Percentiles rank a stretch among this genome's conserved stretches.
Conservation (phyloP, 2,329 filamentous ascomycete species). For the Aulographum hederae region DNA sequence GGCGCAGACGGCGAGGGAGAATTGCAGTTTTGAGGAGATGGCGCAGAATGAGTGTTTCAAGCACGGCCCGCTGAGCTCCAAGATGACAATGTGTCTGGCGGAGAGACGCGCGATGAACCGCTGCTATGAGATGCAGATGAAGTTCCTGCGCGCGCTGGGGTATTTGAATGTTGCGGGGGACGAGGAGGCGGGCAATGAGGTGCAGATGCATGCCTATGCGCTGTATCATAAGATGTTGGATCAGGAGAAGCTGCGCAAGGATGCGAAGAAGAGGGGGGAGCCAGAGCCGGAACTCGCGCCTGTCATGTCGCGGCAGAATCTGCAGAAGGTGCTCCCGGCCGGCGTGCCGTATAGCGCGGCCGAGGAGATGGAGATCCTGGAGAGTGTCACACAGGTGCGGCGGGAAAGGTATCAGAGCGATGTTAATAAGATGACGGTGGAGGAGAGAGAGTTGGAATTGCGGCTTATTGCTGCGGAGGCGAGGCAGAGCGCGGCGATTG, state of each 20-base stretch:
- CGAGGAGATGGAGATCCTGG: no score
- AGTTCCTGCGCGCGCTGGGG: slow-evolving; percentile 78
- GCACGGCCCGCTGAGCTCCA: slow-evolving; percentile 43
- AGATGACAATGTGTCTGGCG: slow-evolving; percentile 61
- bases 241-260: slow-evolving; percentile 52
- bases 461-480: no score
- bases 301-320: slow-evolving; percentile 21
- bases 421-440: no score
- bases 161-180: slow-evolving; percentile 57
- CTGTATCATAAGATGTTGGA: slow-evolving; percentile 75
- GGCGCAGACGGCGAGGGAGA: slow-evolving; percentile 71
- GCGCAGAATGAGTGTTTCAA: slow-evolving; percentile 70
- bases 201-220: slow-evolving; percentile 90
- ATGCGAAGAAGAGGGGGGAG: slow-evolving; percentile 40
- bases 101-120: slow-evolving; percentile 64
- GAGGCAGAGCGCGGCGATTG: no score
- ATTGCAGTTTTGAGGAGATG: slow-evolving; percentile 76
- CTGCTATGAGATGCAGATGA: slow-evolving; percentile 80
- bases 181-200: slow-evolving; percentile 46
- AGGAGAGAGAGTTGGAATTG: no score
- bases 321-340: not conserved
- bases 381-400: no score
- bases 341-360: no score
- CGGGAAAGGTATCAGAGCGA: no score
- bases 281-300: slow-evolving; percentile 40